Percentiles rank a stretch among this genome's conserved stretches.
Evolutionary conservation across 208 protist species (phyloP).

Genomic region (Trypanosoma boissoni): DNA sequence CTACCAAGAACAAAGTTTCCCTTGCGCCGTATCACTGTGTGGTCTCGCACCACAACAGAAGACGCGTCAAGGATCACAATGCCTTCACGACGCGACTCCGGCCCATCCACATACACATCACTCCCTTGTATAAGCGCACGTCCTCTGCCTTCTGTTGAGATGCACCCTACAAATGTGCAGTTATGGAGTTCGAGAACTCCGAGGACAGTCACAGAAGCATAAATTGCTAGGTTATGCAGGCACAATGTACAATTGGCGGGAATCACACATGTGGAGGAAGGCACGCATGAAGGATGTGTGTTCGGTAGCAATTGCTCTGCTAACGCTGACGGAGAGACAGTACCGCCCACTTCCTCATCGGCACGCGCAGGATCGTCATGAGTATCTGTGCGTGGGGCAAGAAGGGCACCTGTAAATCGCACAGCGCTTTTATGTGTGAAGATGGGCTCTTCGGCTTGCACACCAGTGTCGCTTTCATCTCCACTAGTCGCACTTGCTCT

Average conservation of each 20-base stretch:
- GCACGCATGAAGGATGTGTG: background rate
- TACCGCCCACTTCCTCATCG: no score
- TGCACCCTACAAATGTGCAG: constrained; percentile 57
- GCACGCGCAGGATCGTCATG: no score
- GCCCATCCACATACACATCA: constrained; percentile 36
- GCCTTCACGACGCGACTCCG: constrained; percentile 37
- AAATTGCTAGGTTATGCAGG: constrained; percentile 42
- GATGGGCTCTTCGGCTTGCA: no score
- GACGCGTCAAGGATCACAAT: constrained; percentile 59
- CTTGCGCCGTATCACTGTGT: constrained; percentile 28
- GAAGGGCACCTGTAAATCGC: no score
- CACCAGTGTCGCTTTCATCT: no score
- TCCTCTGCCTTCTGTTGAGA: constrained; percentile 42
- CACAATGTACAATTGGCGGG: constrained; percentile 38
- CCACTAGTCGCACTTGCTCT: no score
- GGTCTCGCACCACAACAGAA: constrained; percentile 41
- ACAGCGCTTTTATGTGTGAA: no score
- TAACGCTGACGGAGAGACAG: no score
- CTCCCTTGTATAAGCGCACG: constrained; percentile 32
- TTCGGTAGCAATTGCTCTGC: constrained; percentile 6
- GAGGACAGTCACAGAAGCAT: constrained; percentile 52
- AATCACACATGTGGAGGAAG: constrained; percentile 28
- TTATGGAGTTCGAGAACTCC: constrained; percentile 46
- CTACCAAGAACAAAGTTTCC: constrained; percentile 3
- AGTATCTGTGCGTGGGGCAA: no score